Base-by-base conservation (phyloP, 148 eudicot genomes). In the Rhododendron vialii region DNA sequence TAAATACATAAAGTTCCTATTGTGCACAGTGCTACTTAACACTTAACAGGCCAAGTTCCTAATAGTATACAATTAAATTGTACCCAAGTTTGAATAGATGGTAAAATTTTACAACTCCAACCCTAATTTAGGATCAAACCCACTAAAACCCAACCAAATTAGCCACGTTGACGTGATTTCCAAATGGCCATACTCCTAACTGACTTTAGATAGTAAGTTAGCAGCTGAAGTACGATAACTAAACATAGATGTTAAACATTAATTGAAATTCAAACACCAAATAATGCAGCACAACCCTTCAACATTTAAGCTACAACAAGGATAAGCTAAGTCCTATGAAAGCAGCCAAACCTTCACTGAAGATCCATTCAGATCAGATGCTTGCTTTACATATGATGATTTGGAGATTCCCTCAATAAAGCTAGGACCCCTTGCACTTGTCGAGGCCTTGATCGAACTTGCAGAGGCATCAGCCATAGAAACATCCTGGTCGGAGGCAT, bases 341-440 rank as follows among this genome's bases (percentile, higher is more conserved):
- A 83, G 5, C 50, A 41, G 79, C 2, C 83, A 33, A 85, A 95
- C 99, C 98, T 96, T 96, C 51, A 95, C 91, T 47, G 97, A 96
- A 84, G 97, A 92, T 82, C 96, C 95, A 87, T 89, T 89, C 78
- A 96, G 82, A 82, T 96, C 99, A 82, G 95, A 86, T 74, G 96
- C 94, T 87, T 94, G 98, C 89, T 93, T 96, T 69, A 96, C 90
- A 86, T 85, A 93, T 13, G 98, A 94, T 86, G 97, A 92, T 87
- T 96, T 96, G 78, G 98, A 95, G 85, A 96, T 87, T 28, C 99
- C 98, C 86, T 96, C 99, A 84, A 96, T 95, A 78, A 92, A 91
- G 80, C 88, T 93, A 84, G 95, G 88, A 87, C 98, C 98, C 83
- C 92, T 93, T 61, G 92, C 79, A 89, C 94, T 92, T 50, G 91